Conservation (phyloP, 2,329 filamentous ascomycete species). For the Hymenoscyphus occultus region DNA sequence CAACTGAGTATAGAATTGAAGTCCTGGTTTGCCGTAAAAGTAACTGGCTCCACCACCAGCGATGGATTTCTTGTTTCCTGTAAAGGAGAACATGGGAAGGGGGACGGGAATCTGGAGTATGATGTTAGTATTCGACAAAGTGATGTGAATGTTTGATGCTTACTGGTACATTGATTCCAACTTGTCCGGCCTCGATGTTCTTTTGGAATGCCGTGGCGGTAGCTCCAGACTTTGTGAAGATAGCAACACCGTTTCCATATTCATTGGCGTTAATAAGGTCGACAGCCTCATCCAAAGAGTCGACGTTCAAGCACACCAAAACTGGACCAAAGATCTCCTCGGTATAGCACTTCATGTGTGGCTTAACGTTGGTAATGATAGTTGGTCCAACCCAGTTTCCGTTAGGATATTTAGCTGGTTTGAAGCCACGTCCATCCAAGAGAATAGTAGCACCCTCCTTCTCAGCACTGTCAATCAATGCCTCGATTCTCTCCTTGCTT, state of each 20-base stretch:
- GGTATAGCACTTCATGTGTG: constrained; percentile 78
- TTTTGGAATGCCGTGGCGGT: constrained; percentile 76
- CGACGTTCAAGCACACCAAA: constrained; percentile 74
- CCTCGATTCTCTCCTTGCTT: constrained; percentile 75
- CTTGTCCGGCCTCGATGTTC: constrained; percentile 80
- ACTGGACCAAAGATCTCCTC: constrained; percentile 87
- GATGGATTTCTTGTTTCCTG: constrained; percentile 82
- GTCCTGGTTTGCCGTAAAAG: constrained; percentile 89
- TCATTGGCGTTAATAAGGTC: constrained; percentile 81
- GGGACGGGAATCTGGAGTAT: constrained; percentile 51
- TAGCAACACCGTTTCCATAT: constrained; percentile 82
- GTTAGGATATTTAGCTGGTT: constrained; percentile 74
- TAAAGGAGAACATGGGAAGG: constrained; percentile 70
- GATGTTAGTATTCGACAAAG: not conserved
- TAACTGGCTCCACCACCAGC: constrained; percentile 90
- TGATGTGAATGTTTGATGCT: not conserved
- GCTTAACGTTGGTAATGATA: constrained; percentile 77
- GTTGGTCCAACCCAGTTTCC: constrained; percentile 85
- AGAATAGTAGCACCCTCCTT: constrained; percentile 77
- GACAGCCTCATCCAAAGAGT: constrained; percentile 76
- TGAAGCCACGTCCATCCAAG: constrained; percentile 75
- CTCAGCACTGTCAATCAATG: constrained; percentile 72
- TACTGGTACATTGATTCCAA: constrained; percentile 75
- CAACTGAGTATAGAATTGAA: constrained; percentile 94
- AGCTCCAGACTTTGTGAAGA: constrained; percentile 76